Percentiles rank a stretch among this genome's conserved stretches.
Conservation (phyloP, 257 asterid species). For the Schizonepeta tenuifolia region DNA sequence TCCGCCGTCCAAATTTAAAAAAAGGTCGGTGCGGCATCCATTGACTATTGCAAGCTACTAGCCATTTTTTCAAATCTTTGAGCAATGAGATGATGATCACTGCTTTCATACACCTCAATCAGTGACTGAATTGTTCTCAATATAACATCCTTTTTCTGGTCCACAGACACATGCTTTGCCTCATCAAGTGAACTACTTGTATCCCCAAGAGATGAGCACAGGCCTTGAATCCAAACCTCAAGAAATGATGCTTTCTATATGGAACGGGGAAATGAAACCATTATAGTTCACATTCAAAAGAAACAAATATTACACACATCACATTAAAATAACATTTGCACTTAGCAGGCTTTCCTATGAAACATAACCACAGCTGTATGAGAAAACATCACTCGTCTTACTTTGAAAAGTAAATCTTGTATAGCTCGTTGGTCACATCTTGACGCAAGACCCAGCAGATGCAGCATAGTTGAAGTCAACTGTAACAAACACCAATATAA, state of each 20-base stretch:
- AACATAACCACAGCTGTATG: neutral
- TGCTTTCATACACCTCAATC: constrained; percentile 54
- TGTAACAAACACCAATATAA: constrained; percentile 42
- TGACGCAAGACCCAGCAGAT: constrained; percentile 84
- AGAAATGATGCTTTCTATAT: constrained; percentile 77
- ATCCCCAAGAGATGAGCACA: constrained; percentile 68
- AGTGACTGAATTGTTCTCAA: constrained; percentile 60
- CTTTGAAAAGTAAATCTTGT: constrained; percentile 75
- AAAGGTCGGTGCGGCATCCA: neutral
- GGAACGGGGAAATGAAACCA: constrained; percentile 11
- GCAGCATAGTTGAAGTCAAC: constrained; percentile 92
- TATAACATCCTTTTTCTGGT: constrained; percentile 70
- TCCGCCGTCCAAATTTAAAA: neutral
- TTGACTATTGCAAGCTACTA: constrained; percentile 36
- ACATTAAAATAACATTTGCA: neutral
- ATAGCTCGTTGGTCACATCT: constrained; percentile 51
- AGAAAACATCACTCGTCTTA: constrained; percentile 40
- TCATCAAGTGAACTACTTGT: constrained; percentile 45
- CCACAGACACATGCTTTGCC: constrained; percentile 37
- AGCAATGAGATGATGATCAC: constrained; percentile 51
- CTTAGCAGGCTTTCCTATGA: neutral
- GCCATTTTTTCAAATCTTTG: constrained; percentile 57
- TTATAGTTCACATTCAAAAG: neutral
- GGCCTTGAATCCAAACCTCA: constrained; percentile 69
- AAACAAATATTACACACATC: neutral